A percentile compares a stretch with the other conserved stretches of the same genome.
Conservation (phyloP, 768 basidiomycete species). For the Myochromella boudieri region DNA sequence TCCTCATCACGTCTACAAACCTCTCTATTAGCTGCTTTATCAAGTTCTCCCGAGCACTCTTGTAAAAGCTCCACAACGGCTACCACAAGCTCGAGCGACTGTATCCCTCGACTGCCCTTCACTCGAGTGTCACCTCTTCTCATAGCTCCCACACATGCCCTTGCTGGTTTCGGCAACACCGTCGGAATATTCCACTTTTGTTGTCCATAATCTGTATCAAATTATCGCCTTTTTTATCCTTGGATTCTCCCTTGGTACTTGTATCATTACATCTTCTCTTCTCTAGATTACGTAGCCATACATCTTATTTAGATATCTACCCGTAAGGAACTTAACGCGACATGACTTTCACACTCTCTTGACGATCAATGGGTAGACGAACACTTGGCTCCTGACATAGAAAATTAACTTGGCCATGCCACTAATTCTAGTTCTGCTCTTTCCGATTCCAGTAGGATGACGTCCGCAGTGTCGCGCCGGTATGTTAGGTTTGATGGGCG, state of each 20-base stretch:
- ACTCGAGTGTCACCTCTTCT: constrained; percentile 70
- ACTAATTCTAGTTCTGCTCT: too few relatives aligned
- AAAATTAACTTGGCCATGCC: too few relatives aligned
- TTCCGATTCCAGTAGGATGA: too few relatives aligned
- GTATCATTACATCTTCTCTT: not conserved
- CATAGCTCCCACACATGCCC: constrained; percentile 44
- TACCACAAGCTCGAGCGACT: constrained; percentile 25
- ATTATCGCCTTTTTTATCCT: not conserved
- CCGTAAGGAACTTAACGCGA: too few relatives aligned
- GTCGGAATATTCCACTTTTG: constrained; percentile 55
- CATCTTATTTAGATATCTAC: too few relatives aligned
- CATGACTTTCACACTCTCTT: too few relatives aligned
- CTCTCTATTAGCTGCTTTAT: constrained; percentile 51
- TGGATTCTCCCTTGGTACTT: not conserved
- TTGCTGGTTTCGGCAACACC: constrained; percentile 82
- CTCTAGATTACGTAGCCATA: not conserved
- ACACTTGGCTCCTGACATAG: too few relatives aligned
- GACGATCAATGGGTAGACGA: too few relatives aligned
- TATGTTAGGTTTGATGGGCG: too few relatives aligned
- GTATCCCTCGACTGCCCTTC: constrained; percentile 68
- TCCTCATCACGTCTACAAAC: constrained; percentile 44
- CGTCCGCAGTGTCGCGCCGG: too few relatives aligned
- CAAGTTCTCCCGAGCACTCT: constrained; percentile 17
- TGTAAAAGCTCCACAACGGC: constrained; percentile 16
- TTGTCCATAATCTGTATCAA: constrained; percentile 6